Base-by-base conservation (phyloP, 2,329 filamentous ascomycete species). In the Coccinonectria pachysandricola region DNA sequence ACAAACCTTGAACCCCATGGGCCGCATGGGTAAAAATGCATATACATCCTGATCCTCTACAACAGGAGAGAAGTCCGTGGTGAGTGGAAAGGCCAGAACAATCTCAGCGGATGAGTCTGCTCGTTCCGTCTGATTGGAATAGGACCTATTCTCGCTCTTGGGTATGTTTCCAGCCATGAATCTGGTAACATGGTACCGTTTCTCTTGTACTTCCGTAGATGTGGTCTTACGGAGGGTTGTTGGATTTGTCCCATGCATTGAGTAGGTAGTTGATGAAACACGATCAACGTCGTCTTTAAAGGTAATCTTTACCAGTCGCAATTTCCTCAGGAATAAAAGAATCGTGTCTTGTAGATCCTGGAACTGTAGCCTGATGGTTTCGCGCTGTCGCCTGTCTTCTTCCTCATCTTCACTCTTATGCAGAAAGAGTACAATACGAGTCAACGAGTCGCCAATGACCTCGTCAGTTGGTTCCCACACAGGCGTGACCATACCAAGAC, bases 401-500 rank as follows among this genome's bases (percentile, higher is more conserved):
- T 26, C 34, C 0, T 28, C 4, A 12, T 45, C 40, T 1, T 43
- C 45, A 10, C 43, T 29, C 2, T 52, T 31, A 26, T 56, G 50
- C 1, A 62, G 44, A 12, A 36, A 43, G 0, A 65, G 42, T 0
- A 54, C 62, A 4, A 62, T 56, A 6, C 54, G 48, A 1, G 58
- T 63, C 1, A 43, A 17, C 4, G 27, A 32, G 4, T 13, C 10
- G 1, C 21, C 19, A 1, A 48, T 21, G 1, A 19, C 12, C 3
- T 46, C 42, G 3, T 21, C 32, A 1, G 32, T 15, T 3, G 52
- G 42, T 10, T 50, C 27, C 66, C 65, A 63, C 3, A 52, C 31
- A 2, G 58, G 60, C 0, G 56, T 57, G 1, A 69, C 56, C 64
- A 71, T 71, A 1, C 65, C 66, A 18, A 71, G 45, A 2, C 65